These are phyloP conservation scores for Suaeda aralocaspica DNA, from an alignment of 148 eudicot species.

Conservation along the genomic window DNA sequence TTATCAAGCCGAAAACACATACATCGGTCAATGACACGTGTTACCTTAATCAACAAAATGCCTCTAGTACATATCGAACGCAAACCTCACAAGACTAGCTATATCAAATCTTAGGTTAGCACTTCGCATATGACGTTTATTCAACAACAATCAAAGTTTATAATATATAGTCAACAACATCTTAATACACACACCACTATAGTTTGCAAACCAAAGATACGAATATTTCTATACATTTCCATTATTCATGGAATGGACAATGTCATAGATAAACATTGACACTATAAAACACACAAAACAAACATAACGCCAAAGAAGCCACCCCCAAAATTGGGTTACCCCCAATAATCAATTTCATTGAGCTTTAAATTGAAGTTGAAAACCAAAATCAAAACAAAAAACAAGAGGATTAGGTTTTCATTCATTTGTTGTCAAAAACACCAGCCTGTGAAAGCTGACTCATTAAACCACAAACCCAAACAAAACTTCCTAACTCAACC, in stretches of 20 bases:
- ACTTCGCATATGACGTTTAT: too few species aligned
- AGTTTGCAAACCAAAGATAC: too few species aligned
- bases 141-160: too few species aligned
- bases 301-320: not conserved
- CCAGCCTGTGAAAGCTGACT: conserved; percentile 14
- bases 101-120: too few species aligned
- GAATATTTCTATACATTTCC: not conserved
- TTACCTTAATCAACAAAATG: too few species aligned
- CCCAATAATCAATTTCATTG: not conserved
- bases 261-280: not conserved
- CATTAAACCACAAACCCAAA: conserved; percentile 7
- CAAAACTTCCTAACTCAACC: not conserved
- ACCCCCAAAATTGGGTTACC: conserved; percentile 5
- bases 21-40: too few species aligned
- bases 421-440: conserved; percentile 8
- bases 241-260: not conserved
- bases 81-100: too few species aligned
- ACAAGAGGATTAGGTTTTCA: conserved; percentile 18
- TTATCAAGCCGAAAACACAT: too few species aligned
- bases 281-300: not conserved
- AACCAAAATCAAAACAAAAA: too few species aligned
- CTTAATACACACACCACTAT: too few species aligned
- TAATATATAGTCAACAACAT: too few species aligned
- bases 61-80: too few species aligned
- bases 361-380: not conserved